Conservation (phyloP, 805 yeast species). For the Lipomyces orientalis region DNA sequence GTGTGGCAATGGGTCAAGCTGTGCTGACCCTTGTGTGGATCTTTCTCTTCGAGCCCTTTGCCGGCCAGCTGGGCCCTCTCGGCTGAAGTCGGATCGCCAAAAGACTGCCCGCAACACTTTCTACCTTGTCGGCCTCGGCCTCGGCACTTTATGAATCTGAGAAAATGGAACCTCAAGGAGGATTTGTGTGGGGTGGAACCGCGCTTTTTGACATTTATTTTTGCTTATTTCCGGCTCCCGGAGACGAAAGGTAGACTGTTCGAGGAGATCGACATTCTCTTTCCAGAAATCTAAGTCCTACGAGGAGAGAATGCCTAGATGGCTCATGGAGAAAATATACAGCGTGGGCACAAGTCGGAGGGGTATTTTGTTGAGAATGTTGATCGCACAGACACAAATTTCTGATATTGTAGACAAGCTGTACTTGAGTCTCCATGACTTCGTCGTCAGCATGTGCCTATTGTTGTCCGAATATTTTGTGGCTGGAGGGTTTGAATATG, state of each 20-base stretch:
- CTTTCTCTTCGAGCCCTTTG: conserved; percentile 53
- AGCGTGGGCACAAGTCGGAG: too few relatives aligned
- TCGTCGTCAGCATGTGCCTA: too few relatives aligned
- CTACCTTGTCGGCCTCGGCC: conserved; percentile 32
- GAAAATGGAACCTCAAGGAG: conserved; percentile 54
- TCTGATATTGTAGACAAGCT: too few relatives aligned
- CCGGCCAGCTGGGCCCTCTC: conserved; percentile 53
- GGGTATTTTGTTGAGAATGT: too few relatives aligned
- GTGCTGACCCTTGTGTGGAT: conserved; percentile 50
- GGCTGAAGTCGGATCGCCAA: conserved; percentile 54
- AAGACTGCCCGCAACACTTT: conserved; percentile 51
- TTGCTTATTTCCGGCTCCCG: conserved; percentile 61
- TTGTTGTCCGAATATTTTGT: too few relatives aligned
- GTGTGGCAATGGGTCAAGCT: conserved; percentile 16
- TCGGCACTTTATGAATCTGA: conserved; percentile 54
- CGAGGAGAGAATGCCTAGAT: conserved; percentile 13
- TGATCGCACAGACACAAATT: too few relatives aligned
- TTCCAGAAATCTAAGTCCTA: conserved; percentile 38
- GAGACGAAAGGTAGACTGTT: conserved; percentile 64
- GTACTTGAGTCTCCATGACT: too few relatives aligned
- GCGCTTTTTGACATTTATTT: conserved; percentile 45
- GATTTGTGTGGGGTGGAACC: conserved; percentile 53
- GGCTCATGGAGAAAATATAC: too few relatives aligned
- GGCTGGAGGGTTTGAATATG: too few relatives aligned
- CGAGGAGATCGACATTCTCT: conserved; percentile 52